These are phyloP conservation scores for Ophiosphaerella narmari DNA, from an alignment of 2,329 filamentous ascomycete genomes.

Conservation along the genomic window DNA sequence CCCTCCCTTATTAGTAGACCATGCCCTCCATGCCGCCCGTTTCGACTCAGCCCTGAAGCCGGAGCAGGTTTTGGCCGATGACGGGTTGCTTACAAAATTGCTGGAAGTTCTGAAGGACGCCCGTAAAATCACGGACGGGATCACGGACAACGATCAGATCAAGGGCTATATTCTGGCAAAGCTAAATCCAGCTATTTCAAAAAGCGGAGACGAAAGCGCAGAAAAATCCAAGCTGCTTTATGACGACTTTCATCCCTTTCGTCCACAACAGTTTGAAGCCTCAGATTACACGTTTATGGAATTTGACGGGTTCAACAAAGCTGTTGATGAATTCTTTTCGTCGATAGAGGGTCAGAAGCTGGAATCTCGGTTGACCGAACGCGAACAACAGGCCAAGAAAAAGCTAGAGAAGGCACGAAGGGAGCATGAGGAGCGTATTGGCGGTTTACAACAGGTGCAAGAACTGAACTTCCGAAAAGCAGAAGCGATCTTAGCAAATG, in stretches of 20 bases:
- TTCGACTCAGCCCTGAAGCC: slow-evolving; percentile 73
- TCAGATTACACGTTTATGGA: slow-evolving; percentile 70
- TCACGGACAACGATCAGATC: slow-evolving; percentile 67
- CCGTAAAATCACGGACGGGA: slow-evolving; percentile 67
- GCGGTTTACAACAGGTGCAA: slow-evolving; percentile 80
- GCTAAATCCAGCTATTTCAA: slow-evolving; percentile 40
- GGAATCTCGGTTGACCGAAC: slow-evolving; percentile 79
- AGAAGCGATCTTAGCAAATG: slow-evolving; percentile 85
- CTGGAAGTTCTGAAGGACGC: slow-evolving; percentile 72
- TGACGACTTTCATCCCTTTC: slow-evolving; percentile 94
- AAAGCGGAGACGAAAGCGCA: slow-evolving; percentile 48
- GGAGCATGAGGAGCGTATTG: slow-evolving; percentile 84
- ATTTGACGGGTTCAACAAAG: slow-evolving; percentile 86
- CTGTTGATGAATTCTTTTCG: slow-evolving; percentile 96
- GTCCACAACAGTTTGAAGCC: slow-evolving; percentile 78
- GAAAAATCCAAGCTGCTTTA: slow-evolving; percentile 66
- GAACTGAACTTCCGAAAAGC: slow-evolving; percentile 85
- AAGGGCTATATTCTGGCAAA: slow-evolving; percentile 91
- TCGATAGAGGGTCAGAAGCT: slow-evolving; percentile 93
- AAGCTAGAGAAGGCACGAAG: slow-evolving; percentile 83
- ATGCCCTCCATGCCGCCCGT: slow-evolving; percentile 71
- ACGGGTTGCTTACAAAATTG: slow-evolving; percentile 67
- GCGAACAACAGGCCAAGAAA: slow-evolving; percentile 77
- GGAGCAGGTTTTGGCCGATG: slow-evolving; percentile 70
- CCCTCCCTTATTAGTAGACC: slow-evolving; percentile 85